Evolutionary conservation across 768 basidiomycete species (phyloP).

Genomic region (Mycena kentingensis): DNA sequence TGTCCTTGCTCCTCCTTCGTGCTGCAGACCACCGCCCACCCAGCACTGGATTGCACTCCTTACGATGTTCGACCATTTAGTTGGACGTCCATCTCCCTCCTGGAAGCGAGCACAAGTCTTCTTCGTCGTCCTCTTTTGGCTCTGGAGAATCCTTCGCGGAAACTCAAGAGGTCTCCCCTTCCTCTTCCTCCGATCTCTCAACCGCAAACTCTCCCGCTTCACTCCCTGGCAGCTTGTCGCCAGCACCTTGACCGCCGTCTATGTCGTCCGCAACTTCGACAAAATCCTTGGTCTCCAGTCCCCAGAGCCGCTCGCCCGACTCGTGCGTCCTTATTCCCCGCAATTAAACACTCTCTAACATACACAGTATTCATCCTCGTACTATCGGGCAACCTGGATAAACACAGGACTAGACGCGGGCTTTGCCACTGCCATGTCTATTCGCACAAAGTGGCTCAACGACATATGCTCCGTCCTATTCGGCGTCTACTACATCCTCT

Average conservation of each 20-base stretch:
- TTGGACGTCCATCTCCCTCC: slow-evolving; percentile 84
- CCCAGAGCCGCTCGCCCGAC: slow-evolving; percentile 87
- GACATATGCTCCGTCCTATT: slow-evolving; percentile 87
- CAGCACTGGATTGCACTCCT: slow-evolving; percentile 1
- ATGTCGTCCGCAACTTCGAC: slow-evolving; percentile 82
- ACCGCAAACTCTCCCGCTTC: slow-evolving; percentile 68
- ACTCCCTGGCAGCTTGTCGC: slow-evolving; percentile 97
- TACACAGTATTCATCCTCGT: slow-evolving; percentile 82
- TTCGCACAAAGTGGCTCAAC: slow-evolving; percentile 88
- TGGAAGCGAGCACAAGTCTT: slow-evolving; percentile 94
- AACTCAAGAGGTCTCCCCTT: slow-evolving; percentile 64
- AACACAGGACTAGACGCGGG: slow-evolving; percentile 94
- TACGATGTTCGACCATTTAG: slow-evolving; percentile 89
- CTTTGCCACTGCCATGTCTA: slow-evolving; percentile 93
- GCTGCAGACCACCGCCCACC: background rate
- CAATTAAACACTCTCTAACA: slow-evolving; percentile 3
- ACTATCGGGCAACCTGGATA: slow-evolving; percentile 96
- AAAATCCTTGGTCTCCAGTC: slow-evolving; percentile 81
- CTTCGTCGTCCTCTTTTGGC: slow-evolving; percentile 90
- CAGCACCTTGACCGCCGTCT: slow-evolving; percentile 81
- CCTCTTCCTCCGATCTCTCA: slow-evolving; percentile 62
- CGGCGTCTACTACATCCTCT: slow-evolving; percentile 82
- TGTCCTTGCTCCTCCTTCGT: background rate
- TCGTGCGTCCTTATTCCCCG: slow-evolving; percentile 52
- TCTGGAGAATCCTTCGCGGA: slow-evolving; percentile 74